A percentile compares a stretch with the other conserved stretches of the same genome.
Evolutionary conservation across 148 eudicot species (phyloP).

Genomic region (Vaccinium darrowii): DNA sequence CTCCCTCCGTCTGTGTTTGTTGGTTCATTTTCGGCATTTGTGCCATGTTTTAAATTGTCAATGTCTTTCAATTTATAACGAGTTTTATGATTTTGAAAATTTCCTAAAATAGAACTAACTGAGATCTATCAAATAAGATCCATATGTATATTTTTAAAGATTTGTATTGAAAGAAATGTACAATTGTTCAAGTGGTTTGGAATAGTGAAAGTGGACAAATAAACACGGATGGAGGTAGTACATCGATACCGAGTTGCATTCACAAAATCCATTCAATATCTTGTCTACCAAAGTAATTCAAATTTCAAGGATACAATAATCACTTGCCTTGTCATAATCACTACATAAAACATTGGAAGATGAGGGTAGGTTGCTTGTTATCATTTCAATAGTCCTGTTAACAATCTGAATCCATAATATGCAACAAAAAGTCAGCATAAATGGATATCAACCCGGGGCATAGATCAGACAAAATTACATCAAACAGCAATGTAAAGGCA

Average conservation of each 20-base stretch:
- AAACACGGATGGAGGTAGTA: too few relatives aligned
- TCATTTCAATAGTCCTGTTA: conserved; percentile 44
- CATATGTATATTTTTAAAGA: too few relatives aligned
- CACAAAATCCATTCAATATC: not conserved
- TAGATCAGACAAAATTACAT: not conserved
- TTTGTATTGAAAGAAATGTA: too few relatives aligned
- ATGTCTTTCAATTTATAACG: too few relatives aligned
- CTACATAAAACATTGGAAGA: conserved; percentile 54
- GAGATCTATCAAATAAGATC: too few relatives aligned
- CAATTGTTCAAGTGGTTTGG: too few relatives aligned
- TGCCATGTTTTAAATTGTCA: too few relatives aligned
- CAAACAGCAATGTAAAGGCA: not conserved
- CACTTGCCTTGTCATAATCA: conserved; percentile 55
- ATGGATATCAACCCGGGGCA: not conserved
- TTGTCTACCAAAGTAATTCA: not conserved
- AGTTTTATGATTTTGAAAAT: too few relatives aligned
- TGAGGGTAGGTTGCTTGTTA: conserved; percentile 22
- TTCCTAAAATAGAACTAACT: too few relatives aligned
- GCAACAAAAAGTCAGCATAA: not conserved
- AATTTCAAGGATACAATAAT: not conserved
- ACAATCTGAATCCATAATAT: conserved; percentile 56
- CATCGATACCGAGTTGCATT: not conserved
- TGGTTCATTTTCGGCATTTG: too few relatives aligned
- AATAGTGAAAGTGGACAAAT: too few relatives aligned
- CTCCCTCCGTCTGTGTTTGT: too few relatives aligned